Conservation (phyloP, 176 grass and related monocot species). For the Zoysia pacifica region DNA sequence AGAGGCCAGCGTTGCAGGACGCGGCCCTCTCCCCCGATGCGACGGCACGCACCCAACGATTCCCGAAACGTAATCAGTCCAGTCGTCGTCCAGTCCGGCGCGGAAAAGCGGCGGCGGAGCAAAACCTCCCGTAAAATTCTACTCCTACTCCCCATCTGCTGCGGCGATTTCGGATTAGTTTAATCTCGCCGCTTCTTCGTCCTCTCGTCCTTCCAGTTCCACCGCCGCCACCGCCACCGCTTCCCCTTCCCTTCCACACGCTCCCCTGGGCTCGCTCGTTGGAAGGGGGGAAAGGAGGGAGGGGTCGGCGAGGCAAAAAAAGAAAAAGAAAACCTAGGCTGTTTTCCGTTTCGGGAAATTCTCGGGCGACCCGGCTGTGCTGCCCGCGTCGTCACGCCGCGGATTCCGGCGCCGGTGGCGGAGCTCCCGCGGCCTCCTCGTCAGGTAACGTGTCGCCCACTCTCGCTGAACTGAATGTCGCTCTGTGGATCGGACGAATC, state of each 20-base stretch:
- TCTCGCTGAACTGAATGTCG: conserved; percentile 1
- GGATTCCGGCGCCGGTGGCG: conserved; percentile 18
- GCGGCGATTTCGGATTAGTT: conserved; percentile 6
- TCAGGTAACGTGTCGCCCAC: conserved; percentile 30
- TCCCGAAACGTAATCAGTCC: neutral
- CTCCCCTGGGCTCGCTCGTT: neutral
- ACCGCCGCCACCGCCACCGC: neutral
- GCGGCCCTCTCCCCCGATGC: no score
- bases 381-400: neutral
- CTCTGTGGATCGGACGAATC: neutral
- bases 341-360: conserved; percentile 72
- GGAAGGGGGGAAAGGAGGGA: neutral
- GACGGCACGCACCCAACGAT: neutral
- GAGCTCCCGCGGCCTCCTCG: neutral
- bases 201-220: neutral
- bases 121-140: neutral
- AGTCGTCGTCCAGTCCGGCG: no score
- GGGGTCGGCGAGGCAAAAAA: conserved; percentile 12
- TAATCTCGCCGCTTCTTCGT: conserved; percentile 31
- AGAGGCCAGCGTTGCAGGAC: no score
- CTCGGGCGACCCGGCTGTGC: neutral
- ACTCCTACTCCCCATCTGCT: neutral
- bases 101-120: neutral
- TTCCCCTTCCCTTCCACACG: neutral
- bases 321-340: conserved; percentile 34